Evolutionary conservation across 208 protist species (phyloP), one percentile per base, ranked within the genome.

Genomic region (Spongospora subterranea): DNA sequence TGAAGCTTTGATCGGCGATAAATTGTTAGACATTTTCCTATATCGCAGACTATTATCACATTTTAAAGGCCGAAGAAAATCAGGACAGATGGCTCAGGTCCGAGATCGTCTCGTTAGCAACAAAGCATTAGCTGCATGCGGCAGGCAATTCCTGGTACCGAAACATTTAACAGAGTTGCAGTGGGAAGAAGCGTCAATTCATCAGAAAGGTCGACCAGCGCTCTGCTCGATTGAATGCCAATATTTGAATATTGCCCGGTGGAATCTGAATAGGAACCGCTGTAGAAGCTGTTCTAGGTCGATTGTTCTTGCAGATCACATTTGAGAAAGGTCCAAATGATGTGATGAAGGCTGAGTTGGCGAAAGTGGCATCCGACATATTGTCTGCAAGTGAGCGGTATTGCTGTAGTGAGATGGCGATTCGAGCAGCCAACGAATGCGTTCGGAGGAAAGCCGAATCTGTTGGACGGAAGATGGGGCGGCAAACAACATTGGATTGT

Each of bases 1-100:
- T 35, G 71, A 82, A n/a, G 71, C 71, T 13, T n/a, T 82, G n/a
- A 82, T 82, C n/a, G 71, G 71, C 71, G 71, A 82, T 82, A 82
- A 82, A n/a, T n/a, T 82, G 6, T 43, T 82, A 35, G 71, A 82
- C n/a, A n/a, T 82, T 43, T 82, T 82, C 71, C 71, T 82, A 20
- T 82, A 82, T n/a, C 71, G 71, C 17, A 13, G n/a, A 35, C 71
- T 82, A 13, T 20, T 82, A 6, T 6, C n/a, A 40, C 6, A 35
- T 40, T 39, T 35, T 6, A 82, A 82, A 43, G 35, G 35, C 6
- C 40, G 11, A 45, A 6, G n/a, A 35, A 82, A 82, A n/a, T 35
- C 17, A 20, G 71, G 17, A 20, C n/a, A 35, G 6, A 82, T 82
- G 71, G 71, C 71, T 45, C 6, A 35, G 17, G 11, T 82, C 6